Conservation (phyloP, 1,139 yeast genomes). For the Casaregolazyma suthepensis region DNA sequence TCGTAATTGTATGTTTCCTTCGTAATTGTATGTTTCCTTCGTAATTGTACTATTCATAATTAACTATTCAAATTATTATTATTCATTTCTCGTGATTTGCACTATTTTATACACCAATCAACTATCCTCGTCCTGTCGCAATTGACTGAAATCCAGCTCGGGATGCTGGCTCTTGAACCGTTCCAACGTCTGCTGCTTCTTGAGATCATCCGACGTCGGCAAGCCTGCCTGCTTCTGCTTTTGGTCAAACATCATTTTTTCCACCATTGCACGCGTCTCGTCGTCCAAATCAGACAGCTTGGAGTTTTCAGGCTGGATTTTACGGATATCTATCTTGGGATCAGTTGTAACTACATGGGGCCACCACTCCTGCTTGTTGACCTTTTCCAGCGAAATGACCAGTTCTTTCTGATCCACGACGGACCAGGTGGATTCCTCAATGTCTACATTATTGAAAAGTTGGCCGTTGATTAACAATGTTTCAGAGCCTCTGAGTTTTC, state of each 20-base stretch:
- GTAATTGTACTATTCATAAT: too few species aligned
- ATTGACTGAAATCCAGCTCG: constrained; percentile 36
- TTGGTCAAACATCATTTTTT: constrained; percentile 45
- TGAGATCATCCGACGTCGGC: constrained; percentile 35
- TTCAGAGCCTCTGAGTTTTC: constrained; percentile 23
- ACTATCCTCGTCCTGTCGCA: constrained; percentile 3
- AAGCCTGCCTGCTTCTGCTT: constrained; percentile 36
- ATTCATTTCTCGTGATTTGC: background rate
- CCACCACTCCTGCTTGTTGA: constrained; percentile 41
- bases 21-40: too few species aligned
- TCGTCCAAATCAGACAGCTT: constrained; percentile 38
- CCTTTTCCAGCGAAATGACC: constrained; percentile 35
- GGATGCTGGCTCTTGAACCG: constrained; percentile 41
- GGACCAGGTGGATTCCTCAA: constrained; percentile 40
- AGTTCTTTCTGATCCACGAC: constrained; percentile 37
- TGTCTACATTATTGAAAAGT: constrained; percentile 31
- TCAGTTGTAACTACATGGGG: constrained; percentile 40
- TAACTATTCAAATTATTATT: too few species aligned
- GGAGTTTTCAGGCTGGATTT: constrained; percentile 39
- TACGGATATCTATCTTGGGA: constrained; percentile 38
- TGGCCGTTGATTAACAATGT: constrained; percentile 31
- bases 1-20: too few species aligned
- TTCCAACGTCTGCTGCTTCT: constrained; percentile 32
- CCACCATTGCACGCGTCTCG: constrained; percentile 41
- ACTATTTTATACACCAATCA: background rate